A percentile compares a stretch with the other conserved stretches of the same genome.
Conservation (phyloP, 176 grass and related monocot species). For the Oryza meyeriana region DNA sequence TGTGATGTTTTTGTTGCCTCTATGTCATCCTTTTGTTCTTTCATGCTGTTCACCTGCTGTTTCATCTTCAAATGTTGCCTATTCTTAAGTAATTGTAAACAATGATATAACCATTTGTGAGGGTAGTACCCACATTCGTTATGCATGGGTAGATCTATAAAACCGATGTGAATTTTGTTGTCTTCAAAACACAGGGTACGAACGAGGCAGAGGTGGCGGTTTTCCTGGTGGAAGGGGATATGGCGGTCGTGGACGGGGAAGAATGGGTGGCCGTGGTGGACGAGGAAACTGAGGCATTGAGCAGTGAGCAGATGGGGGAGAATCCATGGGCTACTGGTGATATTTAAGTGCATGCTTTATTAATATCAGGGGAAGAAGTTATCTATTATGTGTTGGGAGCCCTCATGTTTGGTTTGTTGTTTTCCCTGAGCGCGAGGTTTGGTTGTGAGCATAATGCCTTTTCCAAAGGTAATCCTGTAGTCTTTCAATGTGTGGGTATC, state of each 20-base stretch:
- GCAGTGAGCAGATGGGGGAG: background rate
- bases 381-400: constrained; percentile 49
- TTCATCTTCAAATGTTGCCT: background rate
- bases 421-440: constrained; percentile 48
- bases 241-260: constrained; percentile 52
- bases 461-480: constrained; percentile 41
- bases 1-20: background rate
- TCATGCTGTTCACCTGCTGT: background rate
- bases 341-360: constrained; percentile 49
- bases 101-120: background rate
- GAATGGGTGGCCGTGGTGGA: constrained; percentile 48
- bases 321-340: constrained; percentile 32
- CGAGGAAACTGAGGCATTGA: constrained; percentile 28
- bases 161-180: background rate
- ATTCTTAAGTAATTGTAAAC: no score
- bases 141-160: background rate
- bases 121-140: background rate
- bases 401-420: constrained; percentile 26
- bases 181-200: constrained; percentile 35
- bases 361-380: constrained; percentile 45
- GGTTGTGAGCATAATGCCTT: constrained; percentile 48
- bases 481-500: constrained; percentile 26
- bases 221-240: constrained; percentile 40
- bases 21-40: background rate
- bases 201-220: constrained; percentile 45